Conservation (phyloP, 352 stramenopile genomes). For the Plasmopara viticola region DNA sequence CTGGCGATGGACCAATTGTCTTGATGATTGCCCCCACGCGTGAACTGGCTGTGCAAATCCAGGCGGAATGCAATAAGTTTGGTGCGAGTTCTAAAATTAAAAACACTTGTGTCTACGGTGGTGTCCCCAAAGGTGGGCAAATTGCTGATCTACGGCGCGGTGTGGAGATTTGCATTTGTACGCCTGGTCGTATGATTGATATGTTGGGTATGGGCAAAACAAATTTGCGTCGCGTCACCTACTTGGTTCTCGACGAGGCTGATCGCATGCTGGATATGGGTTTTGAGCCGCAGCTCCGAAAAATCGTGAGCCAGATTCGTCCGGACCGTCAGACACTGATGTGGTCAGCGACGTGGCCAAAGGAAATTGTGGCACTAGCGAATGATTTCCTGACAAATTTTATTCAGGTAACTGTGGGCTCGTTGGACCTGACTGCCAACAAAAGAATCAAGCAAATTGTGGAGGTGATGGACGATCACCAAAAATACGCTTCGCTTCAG, state of each 20-base stretch:
- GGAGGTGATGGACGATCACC: slow-evolving; percentile 93
- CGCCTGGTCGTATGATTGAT: slow-evolving; percentile 97
- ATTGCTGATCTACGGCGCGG: slow-evolving; percentile 75
- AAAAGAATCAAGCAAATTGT: slow-evolving; percentile 98
- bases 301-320: slow-evolving; percentile 96
- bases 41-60: slow-evolving; percentile 98
- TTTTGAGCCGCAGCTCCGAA: slow-evolving; percentile 92
- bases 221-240: slow-evolving; percentile 96
- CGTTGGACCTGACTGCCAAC: slow-evolving; percentile 95
- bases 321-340: slow-evolving; percentile 98
- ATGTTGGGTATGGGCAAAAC: slow-evolving; percentile 95
- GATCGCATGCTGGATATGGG: slow-evolving; percentile 96
- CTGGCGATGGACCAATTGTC: slow-evolving; percentile 98
- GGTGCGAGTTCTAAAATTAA: slow-evolving; percentile 96
- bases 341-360: slow-evolving; percentile 98
- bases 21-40: slow-evolving; percentile 97
- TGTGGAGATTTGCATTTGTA: slow-evolving; percentile 87
- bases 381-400: slow-evolving; percentile 98
- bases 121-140: slow-evolving; percentile 94
- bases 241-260: slow-evolving; percentile 98
- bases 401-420: slow-evolving; percentile 93
- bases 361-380: slow-evolving; percentile 95
- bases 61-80: slow-evolving; percentile 99
- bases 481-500: slow-evolving; percentile 92
- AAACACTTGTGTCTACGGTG: slow-evolving; percentile 98